phyloP scores from a whole-genome alignment of 2,329 filamentous ascomycete species.

The Ceratocystis alfenasii region DNA sequence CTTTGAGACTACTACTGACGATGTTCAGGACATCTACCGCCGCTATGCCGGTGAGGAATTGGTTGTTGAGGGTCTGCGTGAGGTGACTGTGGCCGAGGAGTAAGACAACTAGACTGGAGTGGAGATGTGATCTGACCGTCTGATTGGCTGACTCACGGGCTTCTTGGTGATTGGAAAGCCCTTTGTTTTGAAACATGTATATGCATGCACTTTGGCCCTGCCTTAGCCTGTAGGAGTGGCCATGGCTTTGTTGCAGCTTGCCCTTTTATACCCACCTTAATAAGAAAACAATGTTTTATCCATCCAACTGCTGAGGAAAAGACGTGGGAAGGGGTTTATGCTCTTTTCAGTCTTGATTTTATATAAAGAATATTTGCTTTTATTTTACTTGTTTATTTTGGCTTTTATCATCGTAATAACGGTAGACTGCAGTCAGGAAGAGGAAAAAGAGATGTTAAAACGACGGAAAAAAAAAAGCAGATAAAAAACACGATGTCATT shows the following conservation, averaged over 20 bases:
- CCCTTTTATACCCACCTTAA: conserved; percentile 23
- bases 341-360: not conserved
- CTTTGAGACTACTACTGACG: conserved; percentile 85
- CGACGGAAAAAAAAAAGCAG: not conserved
- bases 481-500: conserved; percentile 14
- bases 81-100: conserved; percentile 58
- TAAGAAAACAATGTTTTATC: conserved; percentile 21
- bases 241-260: conserved; percentile 7
- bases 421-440: not conserved
- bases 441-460: not conserved
- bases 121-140: too few relatives aligned
- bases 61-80: conserved; percentile 74
- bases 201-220: conserved; percentile 7
- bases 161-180: not conserved
- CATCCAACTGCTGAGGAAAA: conserved; percentile 1
- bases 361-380: too few relatives aligned
- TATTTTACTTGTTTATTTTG: not conserved
- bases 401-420: not conserved
- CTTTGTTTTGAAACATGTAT: conserved; percentile 17
- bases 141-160: too few relatives aligned
- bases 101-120: not conserved
- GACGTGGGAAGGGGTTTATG: not conserved
- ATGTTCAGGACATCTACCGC: conserved; percentile 86
- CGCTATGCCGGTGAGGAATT: conserved; percentile 75
- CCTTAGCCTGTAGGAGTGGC: conserved; percentile 1